phyloP scores from a whole-genome alignment of 352 stramenopile species.

The Globisporangium abappressorium region DNA sequence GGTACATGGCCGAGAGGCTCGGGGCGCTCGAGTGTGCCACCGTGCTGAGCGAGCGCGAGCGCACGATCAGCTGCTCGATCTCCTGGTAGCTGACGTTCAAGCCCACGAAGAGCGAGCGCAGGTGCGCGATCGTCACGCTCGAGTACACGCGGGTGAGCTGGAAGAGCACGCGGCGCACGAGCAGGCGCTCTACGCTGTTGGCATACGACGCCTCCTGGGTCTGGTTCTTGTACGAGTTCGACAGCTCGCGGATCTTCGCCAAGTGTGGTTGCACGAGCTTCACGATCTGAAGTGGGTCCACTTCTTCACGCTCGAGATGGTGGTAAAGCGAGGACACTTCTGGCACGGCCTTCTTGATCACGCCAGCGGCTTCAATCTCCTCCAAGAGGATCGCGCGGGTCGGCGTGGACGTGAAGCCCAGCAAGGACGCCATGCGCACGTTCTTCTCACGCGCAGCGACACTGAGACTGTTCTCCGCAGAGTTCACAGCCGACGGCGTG shows the following conservation, averaged over 20 bases:
- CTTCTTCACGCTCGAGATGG: conserved; percentile 62
- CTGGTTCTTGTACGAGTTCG: conserved; percentile 22
- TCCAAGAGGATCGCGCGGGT: conserved; percentile 90
- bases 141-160: conserved; percentile 87
- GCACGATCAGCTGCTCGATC: conserved; percentile 87
- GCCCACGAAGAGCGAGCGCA: conserved; percentile 85
- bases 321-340: conserved; percentile 65
- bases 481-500: conserved; percentile 45
- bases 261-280: conserved; percentile 65
- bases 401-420: conserved; percentile 86
- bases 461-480: conserved; percentile 36
- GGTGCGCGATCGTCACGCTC: conserved; percentile 80
- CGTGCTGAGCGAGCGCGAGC: conserved; percentile 66
- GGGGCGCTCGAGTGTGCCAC: conserved; percentile 58
- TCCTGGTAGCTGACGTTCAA: conserved; percentile 70
- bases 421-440: conserved; percentile 90
- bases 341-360: conserved; percentile 56
- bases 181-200: conserved; percentile 57
- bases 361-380: conserved; percentile 81
- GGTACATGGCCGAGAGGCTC: conserved; percentile 65
- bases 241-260: conserved; percentile 32
- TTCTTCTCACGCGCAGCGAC: conserved; percentile 89
- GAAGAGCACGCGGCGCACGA: conserved; percentile 78
- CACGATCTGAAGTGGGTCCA: conserved; percentile 79
- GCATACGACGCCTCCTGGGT: conserved; percentile 52